Evolutionary conservation across 2,329 filamentous ascomycete species (phyloP).

Genomic region (Diaporthe eres): DNA sequence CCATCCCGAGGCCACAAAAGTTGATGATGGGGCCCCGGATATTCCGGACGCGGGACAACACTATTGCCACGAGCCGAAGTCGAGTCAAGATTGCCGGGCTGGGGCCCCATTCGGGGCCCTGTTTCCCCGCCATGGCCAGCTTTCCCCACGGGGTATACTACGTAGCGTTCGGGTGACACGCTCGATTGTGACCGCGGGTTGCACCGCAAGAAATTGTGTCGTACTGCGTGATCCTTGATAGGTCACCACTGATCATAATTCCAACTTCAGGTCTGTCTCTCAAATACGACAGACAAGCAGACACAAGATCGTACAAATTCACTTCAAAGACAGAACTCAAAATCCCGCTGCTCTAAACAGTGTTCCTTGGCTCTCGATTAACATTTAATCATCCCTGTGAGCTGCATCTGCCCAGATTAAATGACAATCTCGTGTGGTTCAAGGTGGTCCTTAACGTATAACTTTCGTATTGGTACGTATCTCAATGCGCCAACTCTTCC

Average conservation of each 20-base stretch:
- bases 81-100: background rate
- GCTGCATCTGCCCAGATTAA: background rate
- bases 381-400: background rate
- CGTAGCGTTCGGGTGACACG: background rate
- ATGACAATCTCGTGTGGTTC: background rate
- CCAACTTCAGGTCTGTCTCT: background rate
- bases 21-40: background rate
- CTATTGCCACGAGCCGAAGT: background rate
- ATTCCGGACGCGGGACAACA: background rate
- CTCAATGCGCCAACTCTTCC: background rate
- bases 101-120: background rate
- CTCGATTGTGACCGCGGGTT: background rate
- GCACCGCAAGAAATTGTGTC: background rate
- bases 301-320: background rate
- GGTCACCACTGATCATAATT: background rate
- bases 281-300: background rate
- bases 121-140: slow-evolving; percentile 23
- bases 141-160: slow-evolving; percentile 20
- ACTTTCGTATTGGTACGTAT: background rate
- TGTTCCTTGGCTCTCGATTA: background rate
- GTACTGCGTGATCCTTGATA: background rate
- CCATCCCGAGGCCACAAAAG: background rate
- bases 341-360: background rate
- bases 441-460: background rate
- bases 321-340: background rate